Evolutionary conservation across 1,139 yeast species (phyloP).

Genomic region (Protomyces arabidopsidicola): DNA sequence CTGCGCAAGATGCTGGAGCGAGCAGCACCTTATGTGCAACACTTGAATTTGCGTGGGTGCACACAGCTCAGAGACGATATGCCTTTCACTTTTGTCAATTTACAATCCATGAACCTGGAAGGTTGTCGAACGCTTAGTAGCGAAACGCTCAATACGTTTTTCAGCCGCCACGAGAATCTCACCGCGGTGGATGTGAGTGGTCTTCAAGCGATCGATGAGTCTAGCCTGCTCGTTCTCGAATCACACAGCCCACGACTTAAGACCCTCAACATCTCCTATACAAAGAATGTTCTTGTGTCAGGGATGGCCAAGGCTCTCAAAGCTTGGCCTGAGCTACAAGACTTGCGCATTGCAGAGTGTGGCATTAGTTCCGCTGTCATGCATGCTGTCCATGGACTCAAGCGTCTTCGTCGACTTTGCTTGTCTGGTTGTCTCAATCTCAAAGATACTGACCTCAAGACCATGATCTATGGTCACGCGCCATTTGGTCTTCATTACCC

Average conservation of each 20-base stretch:
- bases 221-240: constrained; percentile 24
- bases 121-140: constrained; percentile 30
- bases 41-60: constrained; percentile 32
- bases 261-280: constrained; percentile 30
- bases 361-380: background rate
- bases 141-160: constrained; percentile 26
- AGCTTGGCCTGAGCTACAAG: constrained; percentile 17
- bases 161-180: constrained; percentile 25
- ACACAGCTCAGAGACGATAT: constrained; percentile 23
- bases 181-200: constrained; percentile 27
- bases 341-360: constrained; percentile 27
- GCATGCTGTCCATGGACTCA: constrained; percentile 19
- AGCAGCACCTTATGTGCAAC: constrained; percentile 30
- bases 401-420: constrained; percentile 26
- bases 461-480: constrained; percentile 28
- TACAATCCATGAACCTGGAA: constrained; percentile 29
- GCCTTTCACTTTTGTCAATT: constrained; percentile 25
- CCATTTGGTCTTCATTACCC: constrained; percentile 5
- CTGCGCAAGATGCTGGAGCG: constrained; percentile 20
- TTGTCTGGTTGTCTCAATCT: constrained; percentile 28
- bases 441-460: constrained; percentile 27
- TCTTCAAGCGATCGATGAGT: constrained; percentile 24
- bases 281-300: constrained; percentile 17
- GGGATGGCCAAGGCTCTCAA: constrained; percentile 26
- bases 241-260: constrained; percentile 24